phyloP scores from a whole-genome alignment of 2,329 filamentous ascomycete genomes.

The Pseudogymnoascus sp. region DNA sequence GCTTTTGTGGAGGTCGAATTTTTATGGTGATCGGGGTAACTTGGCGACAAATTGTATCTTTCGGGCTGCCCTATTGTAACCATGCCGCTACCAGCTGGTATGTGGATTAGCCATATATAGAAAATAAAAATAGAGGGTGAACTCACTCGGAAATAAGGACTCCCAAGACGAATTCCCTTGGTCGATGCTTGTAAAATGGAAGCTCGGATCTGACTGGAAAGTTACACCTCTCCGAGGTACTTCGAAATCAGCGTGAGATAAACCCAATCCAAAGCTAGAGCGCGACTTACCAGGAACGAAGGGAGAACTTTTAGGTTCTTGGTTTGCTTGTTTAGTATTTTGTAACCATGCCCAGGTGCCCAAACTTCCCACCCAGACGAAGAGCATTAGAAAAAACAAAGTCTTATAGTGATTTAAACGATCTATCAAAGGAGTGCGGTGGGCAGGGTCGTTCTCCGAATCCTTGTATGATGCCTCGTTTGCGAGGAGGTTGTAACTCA shows the following conservation, averaged over 20 bases:
- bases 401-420: not conserved
- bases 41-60: not conserved
- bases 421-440: not conserved
- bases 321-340: not conserved
- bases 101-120: not conserved
- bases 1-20: not conserved
- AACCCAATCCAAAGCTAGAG: not conserved
- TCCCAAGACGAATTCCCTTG: conserved; percentile 1
- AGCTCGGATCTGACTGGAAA: not conserved
- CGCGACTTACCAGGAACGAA: not conserved
- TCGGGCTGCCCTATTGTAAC: not conserved
- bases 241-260: not conserved
- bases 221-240: not conserved
- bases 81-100: not conserved
- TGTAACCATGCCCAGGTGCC: not conserved
- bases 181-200: not conserved
- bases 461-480: not conserved
- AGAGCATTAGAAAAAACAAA: not conserved
- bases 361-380: not conserved
- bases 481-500: not conserved
- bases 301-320: not conserved
- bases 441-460: not conserved
- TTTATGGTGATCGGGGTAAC: not conserved
- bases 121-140: not conserved
- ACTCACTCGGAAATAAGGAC: not conserved